Base-by-base conservation (phyloP, 805 yeast genomes). In the Ogataea pignaliae region DNA sequence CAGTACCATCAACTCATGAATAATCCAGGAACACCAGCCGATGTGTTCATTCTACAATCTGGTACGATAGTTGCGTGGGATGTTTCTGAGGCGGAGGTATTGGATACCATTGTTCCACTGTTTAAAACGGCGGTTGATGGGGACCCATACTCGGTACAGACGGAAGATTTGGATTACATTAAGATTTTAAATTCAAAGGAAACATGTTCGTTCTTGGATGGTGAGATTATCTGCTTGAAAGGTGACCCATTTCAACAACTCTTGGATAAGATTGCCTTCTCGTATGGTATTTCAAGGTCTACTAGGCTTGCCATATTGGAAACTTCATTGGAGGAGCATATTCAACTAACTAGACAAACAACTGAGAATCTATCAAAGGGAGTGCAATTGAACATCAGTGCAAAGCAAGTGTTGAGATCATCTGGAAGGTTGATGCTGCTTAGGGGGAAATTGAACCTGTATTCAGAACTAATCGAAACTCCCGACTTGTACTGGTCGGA, bases 401-500 rank as follows among this genome's bases (percentile, higher is more conserved):
- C 82, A 45, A 66, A 73, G 2, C 88, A 86, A 33, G 80, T 85
- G 3, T 64, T 88, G 40, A 71, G 71, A 52, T 70, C 82, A 5
- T 87, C 93, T 0, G 97, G 97, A 0, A 71, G 81, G 43, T 68
- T 90, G 17, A 77, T 90, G 51, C 66, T 87, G 36, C 68, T 90
- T 12, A 69, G 97, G 47, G 96, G 96, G 1, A 84, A 84, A 52
- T 71, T 90, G 52, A 90, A 90, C 54, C 66, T 90, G 29, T 88
- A 90, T 62, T 85, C 91, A 10, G 96, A 89, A 56, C 72, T 90
- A 46, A 87, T 88, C 29, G 97, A 89, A 54, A 88, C 95, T 0
- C 97, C 97, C 0, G 97, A 90, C 61, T 65, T 88, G 36, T 90
- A 89, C 63, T 90, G 97, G 97, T 77, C 88, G 37, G 96, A 89